Evolutionary conservation across 768 basidiomycete species (phyloP), one percentile per base, ranked within the genome.

Genomic region (Roridomyces roridus): DNA sequence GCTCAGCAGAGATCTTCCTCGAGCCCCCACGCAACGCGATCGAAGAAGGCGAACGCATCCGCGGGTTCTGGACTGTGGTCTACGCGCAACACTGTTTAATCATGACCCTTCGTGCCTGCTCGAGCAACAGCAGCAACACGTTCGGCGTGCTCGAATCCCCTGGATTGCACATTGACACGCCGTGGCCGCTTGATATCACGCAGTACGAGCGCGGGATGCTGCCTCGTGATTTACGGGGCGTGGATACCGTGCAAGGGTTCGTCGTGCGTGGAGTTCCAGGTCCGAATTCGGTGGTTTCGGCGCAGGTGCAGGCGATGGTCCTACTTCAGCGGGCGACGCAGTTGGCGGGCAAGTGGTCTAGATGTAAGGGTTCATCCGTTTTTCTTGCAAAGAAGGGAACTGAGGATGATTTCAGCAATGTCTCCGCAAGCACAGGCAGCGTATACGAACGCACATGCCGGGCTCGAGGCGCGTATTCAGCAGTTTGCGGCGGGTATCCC

Each of bases 11-110:
- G 29, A 36, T 45, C 2, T 57, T 55, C 28, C 51, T 39, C 7
- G 45, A 47, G 17, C 60, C 64, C 0, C 59, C 64, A 11, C 52
- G 51, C 26, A 62, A 65, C 37, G 43, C 31, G 9, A 47, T 64
- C 23, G 66, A 67, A 37, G 64, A 67, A 39, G 62, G 62, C 0
- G 64, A 67, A 35, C 59, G 57, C 10, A 65, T 67, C 44, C 59
- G 62, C 37, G 66, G 51, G 1, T 67, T 67, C 46, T 67, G 66
- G 66, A 44, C 50, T 2, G 54, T 65, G 10, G 59, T 65, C 17
- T 65, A 21, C 40, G 41, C 40, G 6, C 58, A 65, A 31, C 60
- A 60, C 44, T 57, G 36, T 29, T 37, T 67, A 4, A 23, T 57
- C 11, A 56, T 65, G 49, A 58, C 63, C 10, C 8, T 59, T 7